Conservation (phyloP, 345 rosid species). For the Eucalyptus victrix region DNA sequence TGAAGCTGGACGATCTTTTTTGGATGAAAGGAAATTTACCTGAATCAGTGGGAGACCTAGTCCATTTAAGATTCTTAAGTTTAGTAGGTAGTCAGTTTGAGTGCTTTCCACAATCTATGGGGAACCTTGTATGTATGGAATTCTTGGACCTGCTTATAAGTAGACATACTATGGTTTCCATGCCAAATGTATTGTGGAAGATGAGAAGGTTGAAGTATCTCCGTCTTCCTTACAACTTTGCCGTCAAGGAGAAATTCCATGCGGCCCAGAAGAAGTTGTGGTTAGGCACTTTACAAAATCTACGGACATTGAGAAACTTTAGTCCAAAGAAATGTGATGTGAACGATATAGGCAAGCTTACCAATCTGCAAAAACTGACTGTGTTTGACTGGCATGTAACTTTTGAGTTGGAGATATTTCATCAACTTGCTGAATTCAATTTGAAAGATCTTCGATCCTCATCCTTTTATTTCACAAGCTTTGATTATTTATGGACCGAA, state of each 20-base stretch:
- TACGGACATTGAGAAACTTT: slow-evolving; percentile 7
- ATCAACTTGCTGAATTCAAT: neutral
- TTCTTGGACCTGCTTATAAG: neutral
- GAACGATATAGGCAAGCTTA: neutral
- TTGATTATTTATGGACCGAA: neutral
- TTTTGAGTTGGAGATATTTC: neutral
- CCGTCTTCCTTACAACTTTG: neutral
- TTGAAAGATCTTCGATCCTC: neutral
- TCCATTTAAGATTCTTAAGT: slow-evolving; percentile 18
- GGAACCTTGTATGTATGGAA: slow-evolving; percentile 7
- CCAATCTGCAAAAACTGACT: neutral
- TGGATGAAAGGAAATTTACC: neutral
- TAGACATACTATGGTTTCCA: accelerated
- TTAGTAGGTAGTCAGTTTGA: neutral
- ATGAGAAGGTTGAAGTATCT: slow-evolving; percentile 5
- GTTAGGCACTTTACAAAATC: neutral
- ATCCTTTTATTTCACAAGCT: accelerated
- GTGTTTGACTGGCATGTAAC: accelerated
- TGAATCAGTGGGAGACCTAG: slow-evolving; percentile 4
- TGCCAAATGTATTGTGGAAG: slow-evolving; percentile 10
- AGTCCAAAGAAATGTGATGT: neutral
- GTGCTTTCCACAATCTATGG: slow-evolving; percentile 9
- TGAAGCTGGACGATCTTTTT: neutral
- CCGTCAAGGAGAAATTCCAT: neutral
- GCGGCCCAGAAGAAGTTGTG: neutral